Evolutionary conservation across 1,139 yeast genomes (phyloP), one percentile per base, ranked within the genome.

Genomic region (Kluyveromyces sp.): DNA sequence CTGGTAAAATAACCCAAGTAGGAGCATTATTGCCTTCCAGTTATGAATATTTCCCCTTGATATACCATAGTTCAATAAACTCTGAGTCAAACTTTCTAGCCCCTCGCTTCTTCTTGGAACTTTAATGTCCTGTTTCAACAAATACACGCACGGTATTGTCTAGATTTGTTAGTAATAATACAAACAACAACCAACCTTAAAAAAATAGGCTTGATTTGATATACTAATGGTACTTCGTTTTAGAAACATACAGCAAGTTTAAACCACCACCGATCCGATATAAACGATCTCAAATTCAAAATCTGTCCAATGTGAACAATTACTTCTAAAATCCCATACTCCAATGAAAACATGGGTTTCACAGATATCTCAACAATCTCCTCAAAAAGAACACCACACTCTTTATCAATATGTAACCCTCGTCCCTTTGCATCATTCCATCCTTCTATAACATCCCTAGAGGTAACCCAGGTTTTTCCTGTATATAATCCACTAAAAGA

Each of bases 1-100:
- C 30, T 37, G 45, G 25, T 44, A 41, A 25, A 49, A 44, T 27
- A 56, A 40, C 15, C 43, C 45, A 5, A 48, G 27, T 27, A 57
- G 40, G 2, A 55, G 26, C n/a, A 53, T 53, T 28, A 55, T 44
- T 43, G 48, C 46, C 45, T 53, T 55, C 61, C 61, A 57, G 28
- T 50, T 48, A 31, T 49, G 44, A 4, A 41, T 34, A 30, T 48
- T 46, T 25, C 43, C 42, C 25, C 45, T 30, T 25, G 45, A 41
- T 32, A 53, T 25, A 7, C 57, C 56, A 29, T 46, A 39, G 33
- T 44, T 39, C 36, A 56, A 39, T 15, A 55, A 40, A 26, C 42
- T 48, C 3, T 46, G 39, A 15, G 55, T 27, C 26, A 51, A 34
- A 7, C 48, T 45, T 6, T 39, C 26, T 31, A 48, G 45, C 6